Conservation (phyloP, 441 rosid species). For the Populus hybrid region DNA sequence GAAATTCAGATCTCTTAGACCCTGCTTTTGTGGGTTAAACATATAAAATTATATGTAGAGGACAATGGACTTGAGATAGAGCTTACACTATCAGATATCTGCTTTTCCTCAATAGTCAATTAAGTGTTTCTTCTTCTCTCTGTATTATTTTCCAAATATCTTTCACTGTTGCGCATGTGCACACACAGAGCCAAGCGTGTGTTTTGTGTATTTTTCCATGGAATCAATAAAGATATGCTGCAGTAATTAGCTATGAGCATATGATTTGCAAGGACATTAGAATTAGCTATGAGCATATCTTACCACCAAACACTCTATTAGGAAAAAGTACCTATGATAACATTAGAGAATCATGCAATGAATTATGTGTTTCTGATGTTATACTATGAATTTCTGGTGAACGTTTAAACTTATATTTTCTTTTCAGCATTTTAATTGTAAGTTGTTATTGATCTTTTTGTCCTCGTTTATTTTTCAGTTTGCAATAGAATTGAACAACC, state of each 20-base stretch:
- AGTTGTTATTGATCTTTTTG: background rate
- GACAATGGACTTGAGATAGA: background rate
- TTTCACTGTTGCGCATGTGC: background rate
- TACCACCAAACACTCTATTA: background rate
- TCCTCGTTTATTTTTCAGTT: slow-evolving; percentile 19
- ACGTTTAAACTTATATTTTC: background rate
- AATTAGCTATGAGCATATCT: background rate
- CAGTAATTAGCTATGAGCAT: background rate
- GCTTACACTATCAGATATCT: background rate
- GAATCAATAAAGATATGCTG: background rate
- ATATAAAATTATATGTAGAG: background rate
- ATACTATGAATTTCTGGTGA: background rate
- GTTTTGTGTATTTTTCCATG: background rate
- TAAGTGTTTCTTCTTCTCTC: background rate
- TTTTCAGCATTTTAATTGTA: background rate
- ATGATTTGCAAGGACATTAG: background rate
- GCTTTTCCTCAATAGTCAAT: background rate
- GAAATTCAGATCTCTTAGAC: background rate
- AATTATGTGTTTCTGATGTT: background rate
- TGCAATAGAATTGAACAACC: slow-evolving; percentile 30
- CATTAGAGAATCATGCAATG: background rate
- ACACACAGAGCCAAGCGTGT: background rate
- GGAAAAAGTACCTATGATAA: background rate
- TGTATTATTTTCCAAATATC: background rate
- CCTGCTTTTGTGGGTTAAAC: background rate